These are phyloP conservation scores for slime mould (Dictyostelium discoideum) DNA, from an alignment of 78 protist species.

Conservation along the genomic window DNA sequence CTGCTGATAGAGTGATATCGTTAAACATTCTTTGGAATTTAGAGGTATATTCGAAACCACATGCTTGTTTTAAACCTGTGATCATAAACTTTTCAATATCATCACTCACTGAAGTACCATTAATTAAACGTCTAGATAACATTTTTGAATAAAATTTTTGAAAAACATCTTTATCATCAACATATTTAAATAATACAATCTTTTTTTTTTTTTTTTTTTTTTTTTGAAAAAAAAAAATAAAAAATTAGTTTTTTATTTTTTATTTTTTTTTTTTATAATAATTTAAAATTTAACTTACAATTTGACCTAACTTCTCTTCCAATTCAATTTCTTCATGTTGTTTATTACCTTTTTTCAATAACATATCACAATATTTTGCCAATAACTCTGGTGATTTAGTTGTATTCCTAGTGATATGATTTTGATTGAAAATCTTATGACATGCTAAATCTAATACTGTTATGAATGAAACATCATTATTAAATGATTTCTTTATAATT, in stretches of 20 bases:
- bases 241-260: neutral
- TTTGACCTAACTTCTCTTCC: slow-evolving; percentile 80
- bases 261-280: neutral
- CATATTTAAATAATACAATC: slow-evolving; percentile 87
- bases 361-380: slow-evolving; percentile 87
- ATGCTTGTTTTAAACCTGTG: slow-evolving; percentile 80
- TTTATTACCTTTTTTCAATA: slow-evolving; percentile 80
- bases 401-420: slow-evolving; percentile 52
- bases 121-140: slow-evolving; percentile 82
- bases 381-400: slow-evolving; percentile 87
- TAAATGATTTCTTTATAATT: slow-evolving; percentile 80
- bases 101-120: slow-evolving; percentile 85
- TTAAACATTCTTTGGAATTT: slow-evolving; percentile 88
- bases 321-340: slow-evolving; percentile 79
- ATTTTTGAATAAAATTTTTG: slow-evolving; percentile 87
- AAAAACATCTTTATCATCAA: slow-evolving; percentile 91
- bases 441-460: slow-evolving; percentile 89
- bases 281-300: slow-evolving; percentile 35
- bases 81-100: slow-evolving; percentile 86
- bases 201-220: neutral
- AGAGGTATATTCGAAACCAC: slow-evolving; percentile 86
- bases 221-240: too few relatives aligned
- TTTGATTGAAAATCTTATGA: slow-evolving; percentile 79
- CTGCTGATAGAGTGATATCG: slow-evolving; percentile 81
- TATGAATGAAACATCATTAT: slow-evolving; percentile 76